Base-by-base conservation (phyloP, 768 basidiomycete genomes). In the Leucosporidium creatinivorum region DNA sequence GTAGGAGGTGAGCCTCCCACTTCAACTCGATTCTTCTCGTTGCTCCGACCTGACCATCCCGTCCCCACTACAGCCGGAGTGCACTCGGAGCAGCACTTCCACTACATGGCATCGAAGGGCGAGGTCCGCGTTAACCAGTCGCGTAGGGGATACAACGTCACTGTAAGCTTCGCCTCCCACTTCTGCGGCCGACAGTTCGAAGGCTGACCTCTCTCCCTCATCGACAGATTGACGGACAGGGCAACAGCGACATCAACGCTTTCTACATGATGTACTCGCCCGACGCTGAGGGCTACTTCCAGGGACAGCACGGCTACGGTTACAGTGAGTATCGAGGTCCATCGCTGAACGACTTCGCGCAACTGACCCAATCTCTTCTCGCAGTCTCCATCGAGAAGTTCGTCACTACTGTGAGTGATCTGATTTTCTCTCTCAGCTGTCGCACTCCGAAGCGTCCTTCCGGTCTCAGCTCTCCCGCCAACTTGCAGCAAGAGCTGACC, bases 61-160 rank as follows among this genome's bases (percentile, higher is more conserved):
- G 8, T 7, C 39, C 6, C 15, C 15, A 3, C 39, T 17, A n/a
- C 15, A 44, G 39, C 39, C 15, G 39, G 39, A 10, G 39, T 44
- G 8, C 39, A 44, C 39, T 44, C 39, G 10, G 50, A 23, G 21
- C 25, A 51, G 21, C 25, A 90, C 75, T 93, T 89, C 89, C 91
- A 93, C 79, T 93, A 93, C 79, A 90, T 93, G 88, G 92, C 84
- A 58, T 88, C 90, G 80, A 93, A 90, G 89, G 93, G 93, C 28
- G 93, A 94, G 71, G 89, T 94, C 77, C 85, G 82, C 64, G 87
- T 94, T 69, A 91, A 94, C 81, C 93, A 94, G 79, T 91, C 92
- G 51, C 90, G 91, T 78, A 87, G 91, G 77, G 93, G 93, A 12
- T 94, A 94, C 81, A 89, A 91, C 76, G 84, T 91, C 73, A 91